Conservation (phyloP, 805 yeast species). For the Saccharomycopsis fibuligera region DNA sequence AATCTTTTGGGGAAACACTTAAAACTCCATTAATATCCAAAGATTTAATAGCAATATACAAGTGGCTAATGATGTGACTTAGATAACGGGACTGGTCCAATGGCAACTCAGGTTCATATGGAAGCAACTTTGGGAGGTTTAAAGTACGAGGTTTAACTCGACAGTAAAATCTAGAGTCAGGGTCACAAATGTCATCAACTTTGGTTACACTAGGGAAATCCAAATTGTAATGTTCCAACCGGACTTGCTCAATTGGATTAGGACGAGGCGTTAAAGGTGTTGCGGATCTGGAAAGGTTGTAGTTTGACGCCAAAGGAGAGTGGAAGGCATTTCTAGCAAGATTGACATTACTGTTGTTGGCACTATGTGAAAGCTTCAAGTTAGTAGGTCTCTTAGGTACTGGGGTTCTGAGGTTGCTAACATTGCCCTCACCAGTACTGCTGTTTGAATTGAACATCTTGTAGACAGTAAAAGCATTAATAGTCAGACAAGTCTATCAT, state of each 20-base stretch:
- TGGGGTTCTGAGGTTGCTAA: background rate
- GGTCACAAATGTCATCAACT: conserved; percentile 33
- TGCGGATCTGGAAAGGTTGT: conserved; percentile 4
- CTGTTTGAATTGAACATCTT: no score
- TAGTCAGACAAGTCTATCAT: no score
- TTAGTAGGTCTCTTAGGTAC: conserved; percentile 5
- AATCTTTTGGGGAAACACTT: conserved; percentile 60
- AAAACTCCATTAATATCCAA: conserved; percentile 69
- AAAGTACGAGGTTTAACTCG: conserved; percentile 31
- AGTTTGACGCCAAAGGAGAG: conserved; percentile 6
- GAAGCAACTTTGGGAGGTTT: conserved; percentile 41
- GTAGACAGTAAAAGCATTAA: no score
- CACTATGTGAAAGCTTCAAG: background rate
- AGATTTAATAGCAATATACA: conserved; percentile 71
- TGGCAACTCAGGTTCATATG: conserved; percentile 67
- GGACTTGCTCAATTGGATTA: conserved; percentile 22
- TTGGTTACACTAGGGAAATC: conserved; percentile 40
- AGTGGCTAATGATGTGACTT: conserved; percentile 70
- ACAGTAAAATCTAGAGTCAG: conserved; percentile 35
- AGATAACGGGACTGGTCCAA: conserved; percentile 67
- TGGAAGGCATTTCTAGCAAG: conserved; percentile 7
- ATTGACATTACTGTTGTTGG: background rate
- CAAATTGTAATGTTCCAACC: conserved; percentile 38
- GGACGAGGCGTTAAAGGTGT: conserved; percentile 20
- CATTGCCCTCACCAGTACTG: background rate